A percentile compares a stretch with the other conserved stretches of the same genome.
phyloP scores from a whole-genome alignment of 768 basidiomycete genomes.

The Baorangia bicolor region DNA sequence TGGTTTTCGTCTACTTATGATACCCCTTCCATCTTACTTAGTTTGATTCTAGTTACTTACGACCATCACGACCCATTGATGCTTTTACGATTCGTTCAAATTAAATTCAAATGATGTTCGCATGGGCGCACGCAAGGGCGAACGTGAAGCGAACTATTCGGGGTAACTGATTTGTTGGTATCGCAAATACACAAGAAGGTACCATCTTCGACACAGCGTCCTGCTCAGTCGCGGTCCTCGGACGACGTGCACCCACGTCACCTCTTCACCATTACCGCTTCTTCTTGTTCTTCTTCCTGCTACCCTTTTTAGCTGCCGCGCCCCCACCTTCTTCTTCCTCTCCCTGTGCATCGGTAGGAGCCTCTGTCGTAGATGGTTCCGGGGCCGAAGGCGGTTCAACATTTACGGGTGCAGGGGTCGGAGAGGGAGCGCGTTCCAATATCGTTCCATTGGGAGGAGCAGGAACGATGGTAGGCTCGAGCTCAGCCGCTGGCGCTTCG shows the following conservation, averaged over 20 bases:
- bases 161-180: slow-evolving; percentile 2
- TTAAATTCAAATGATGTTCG: not conserved
- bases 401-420: not conserved
- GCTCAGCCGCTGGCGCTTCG: not conserved
- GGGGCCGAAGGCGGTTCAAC: not conserved
- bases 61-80: slow-evolving; percentile 1
- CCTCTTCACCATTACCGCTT: slow-evolving; percentile 4
- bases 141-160: not conserved
- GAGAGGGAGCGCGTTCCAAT: too few species aligned
- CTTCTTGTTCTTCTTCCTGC: slow-evolving; percentile 17
- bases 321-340: too few species aligned
- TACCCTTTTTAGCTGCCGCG: not conserved
- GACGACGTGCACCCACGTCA: not conserved
- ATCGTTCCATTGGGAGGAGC: not conserved
- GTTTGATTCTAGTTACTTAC: not conserved
- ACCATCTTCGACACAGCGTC: not conserved
- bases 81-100: not conserved
- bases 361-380: slow-evolving; percentile 11
- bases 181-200: not conserved
- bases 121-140: not conserved
- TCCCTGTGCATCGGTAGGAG: not conserved
- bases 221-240: slow-evolving; percentile 3
- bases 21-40: slow-evolving; percentile 5
- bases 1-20: not conserved
- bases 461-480: not conserved